Percentiles rank a stretch among this genome's conserved stretches.
phyloP scores from a whole-genome alignment of 768 basidiomycete species.

The Pluteus cervinus region DNA sequence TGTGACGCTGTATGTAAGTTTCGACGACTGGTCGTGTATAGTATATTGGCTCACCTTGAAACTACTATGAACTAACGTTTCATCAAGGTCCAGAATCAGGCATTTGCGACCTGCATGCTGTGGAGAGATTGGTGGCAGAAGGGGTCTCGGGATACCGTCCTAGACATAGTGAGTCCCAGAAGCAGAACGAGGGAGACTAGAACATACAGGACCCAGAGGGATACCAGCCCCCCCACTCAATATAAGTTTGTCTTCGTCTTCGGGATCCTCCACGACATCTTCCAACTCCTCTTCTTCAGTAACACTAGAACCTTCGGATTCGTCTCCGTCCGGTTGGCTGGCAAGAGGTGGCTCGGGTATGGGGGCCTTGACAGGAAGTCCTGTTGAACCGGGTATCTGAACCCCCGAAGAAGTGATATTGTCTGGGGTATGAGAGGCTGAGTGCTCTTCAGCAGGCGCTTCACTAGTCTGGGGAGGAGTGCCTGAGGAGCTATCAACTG shows the following conservation, averaged over 20 bases:
- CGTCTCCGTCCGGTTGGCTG: constrained; percentile 45
- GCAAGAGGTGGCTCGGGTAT: constrained; percentile 32
- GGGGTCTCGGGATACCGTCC: constrained; percentile 83
- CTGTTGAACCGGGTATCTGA: constrained; percentile 83
- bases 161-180: constrained; percentile 22
- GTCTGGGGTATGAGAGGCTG: constrained; percentile 83
- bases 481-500: constrained; percentile 30
- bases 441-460: constrained; percentile 40
- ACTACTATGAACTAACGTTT: constrained; percentile 94
- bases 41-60: constrained; percentile 70
- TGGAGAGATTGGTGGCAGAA: constrained; percentile 79
- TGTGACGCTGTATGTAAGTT: constrained; percentile 28
- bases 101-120: constrained; percentile 90
- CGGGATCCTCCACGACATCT: constrained; percentile 66
- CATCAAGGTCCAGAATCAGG: constrained; percentile 93
- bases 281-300: constrained; percentile 66
- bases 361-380: constrained; percentile 32
- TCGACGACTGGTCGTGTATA: constrained; percentile 5
- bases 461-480: constrained; percentile 29
- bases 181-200: not conserved
- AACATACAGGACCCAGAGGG: constrained; percentile 82
- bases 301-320: constrained; percentile 61
- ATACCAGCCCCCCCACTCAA: constrained; percentile 92
- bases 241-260: constrained; percentile 88
- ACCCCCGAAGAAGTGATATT: constrained; percentile 90